A percentile compares a stretch with the other conserved stretches of the same genome.
phyloP scores from a whole-genome alignment of 163 green algal species.

The Chlamydomonas reinhardtii region DNA sequence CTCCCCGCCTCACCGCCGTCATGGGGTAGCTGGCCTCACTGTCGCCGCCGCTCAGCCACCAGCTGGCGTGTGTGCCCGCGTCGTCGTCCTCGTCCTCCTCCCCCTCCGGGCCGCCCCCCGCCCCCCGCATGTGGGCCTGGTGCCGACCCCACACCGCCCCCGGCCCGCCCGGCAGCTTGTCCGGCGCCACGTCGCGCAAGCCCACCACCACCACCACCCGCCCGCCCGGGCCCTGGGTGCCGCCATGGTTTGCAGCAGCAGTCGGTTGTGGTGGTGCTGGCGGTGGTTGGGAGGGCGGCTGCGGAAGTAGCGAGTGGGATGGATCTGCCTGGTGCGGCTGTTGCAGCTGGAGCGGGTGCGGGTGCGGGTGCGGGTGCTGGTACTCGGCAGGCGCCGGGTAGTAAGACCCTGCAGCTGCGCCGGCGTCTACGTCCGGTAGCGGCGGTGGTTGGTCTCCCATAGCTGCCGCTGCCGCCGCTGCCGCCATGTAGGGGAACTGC shows the following conservation, averaged over 20 bases:
- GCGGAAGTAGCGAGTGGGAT: neutral
- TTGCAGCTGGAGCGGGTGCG: neutral
- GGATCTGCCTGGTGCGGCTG: neutral
- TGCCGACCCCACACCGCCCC: neutral
- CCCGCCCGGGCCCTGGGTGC: too few species aligned
- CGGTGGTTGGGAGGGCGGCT: neutral
- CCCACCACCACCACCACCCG: neutral
- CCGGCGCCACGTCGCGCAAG: neutral
- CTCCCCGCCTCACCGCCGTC: neutral
- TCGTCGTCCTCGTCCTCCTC: neutral
- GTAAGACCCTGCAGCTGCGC: too few species aligned
- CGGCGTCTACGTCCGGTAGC: too few species aligned
- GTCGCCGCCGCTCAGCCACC: neutral
- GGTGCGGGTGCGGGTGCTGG: too few species aligned
- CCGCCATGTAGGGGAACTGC: too few species aligned
- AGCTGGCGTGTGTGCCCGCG: neutral
- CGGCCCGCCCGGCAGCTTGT: neutral
- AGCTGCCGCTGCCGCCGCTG: too few species aligned
- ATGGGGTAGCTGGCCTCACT: neutral
- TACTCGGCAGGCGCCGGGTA: too few species aligned
- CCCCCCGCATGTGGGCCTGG: neutral
- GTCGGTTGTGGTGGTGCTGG: too few species aligned
- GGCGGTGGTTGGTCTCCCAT: too few species aligned
- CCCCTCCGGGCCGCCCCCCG: too few species aligned
- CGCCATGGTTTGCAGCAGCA: too few species aligned